Evolutionary conservation across 371 early-diverging fungal genomes (phyloP).

Genomic region (Blakeslea trispora): DNA sequence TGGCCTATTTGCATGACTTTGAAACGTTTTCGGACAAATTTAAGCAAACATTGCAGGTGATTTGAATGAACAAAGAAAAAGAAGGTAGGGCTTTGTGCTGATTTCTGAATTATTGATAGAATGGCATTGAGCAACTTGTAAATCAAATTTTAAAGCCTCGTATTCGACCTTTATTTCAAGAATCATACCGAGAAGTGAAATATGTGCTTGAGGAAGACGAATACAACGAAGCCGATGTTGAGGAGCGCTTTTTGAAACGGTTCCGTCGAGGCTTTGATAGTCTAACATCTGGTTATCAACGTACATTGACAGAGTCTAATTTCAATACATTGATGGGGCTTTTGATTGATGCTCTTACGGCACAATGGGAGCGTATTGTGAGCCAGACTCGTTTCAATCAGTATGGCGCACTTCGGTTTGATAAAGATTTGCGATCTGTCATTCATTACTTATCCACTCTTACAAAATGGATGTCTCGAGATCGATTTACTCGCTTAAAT

Average conservation of each 20-base stretch:
- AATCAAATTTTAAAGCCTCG: slow-evolving; percentile 79
- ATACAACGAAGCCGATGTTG: slow-evolving; percentile 80
- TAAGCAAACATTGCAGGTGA: slow-evolving; percentile 65
- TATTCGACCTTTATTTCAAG: slow-evolving; percentile 76
- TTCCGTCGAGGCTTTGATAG: slow-evolving; percentile 68
- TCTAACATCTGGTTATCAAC: slow-evolving; percentile 45
- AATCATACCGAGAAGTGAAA: slow-evolving; percentile 81
- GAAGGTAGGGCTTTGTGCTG: slow-evolving; percentile 2
- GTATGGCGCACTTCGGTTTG: slow-evolving; percentile 83
- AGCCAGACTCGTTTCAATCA: slow-evolving; percentile 84
- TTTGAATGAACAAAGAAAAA: no score
- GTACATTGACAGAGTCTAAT: slow-evolving; percentile 70
- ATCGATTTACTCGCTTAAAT: slow-evolving; percentile 74
- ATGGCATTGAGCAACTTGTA: slow-evolving; percentile 79
- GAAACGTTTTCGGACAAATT: slow-evolving; percentile 63
- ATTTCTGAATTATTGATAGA: slow-evolving; percentile 33
- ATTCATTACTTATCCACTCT: slow-evolving; percentile 68
- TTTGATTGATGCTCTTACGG: slow-evolving; percentile 64
- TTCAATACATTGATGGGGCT: slow-evolving; percentile 62
- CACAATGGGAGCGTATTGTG: slow-evolving; percentile 89
- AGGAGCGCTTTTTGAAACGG: slow-evolving; percentile 77
- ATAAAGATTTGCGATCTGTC: slow-evolving; percentile 84
- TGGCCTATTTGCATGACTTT: slow-evolving; percentile 51
- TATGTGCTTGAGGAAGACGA: slow-evolving; percentile 91
- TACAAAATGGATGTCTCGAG: slow-evolving; percentile 69